Conservation (phyloP, 2,329 filamentous ascomycete genomes). For the Claviceps citrina region DNA sequence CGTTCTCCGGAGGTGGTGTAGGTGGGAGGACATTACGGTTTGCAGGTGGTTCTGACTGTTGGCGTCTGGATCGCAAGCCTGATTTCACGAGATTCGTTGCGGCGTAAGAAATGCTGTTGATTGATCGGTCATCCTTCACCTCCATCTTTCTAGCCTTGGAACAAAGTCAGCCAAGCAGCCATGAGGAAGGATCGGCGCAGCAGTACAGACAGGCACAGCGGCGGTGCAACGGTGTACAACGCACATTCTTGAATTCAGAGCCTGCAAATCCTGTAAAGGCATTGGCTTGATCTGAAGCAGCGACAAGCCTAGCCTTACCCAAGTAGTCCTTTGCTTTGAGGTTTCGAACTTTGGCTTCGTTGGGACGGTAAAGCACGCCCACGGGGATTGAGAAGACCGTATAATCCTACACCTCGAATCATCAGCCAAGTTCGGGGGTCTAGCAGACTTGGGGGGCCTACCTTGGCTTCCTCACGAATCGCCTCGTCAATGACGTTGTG, state of each 20-base stretch:
- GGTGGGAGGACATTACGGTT: slow-evolving; percentile 79
- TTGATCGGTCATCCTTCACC: slow-evolving; percentile 62
- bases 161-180: slow-evolving; percentile 7
- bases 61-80: slow-evolving; percentile 61
- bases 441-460: slow-evolving; percentile 24
- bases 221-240: slow-evolving; percentile 11
- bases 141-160: slow-evolving; percentile 33
- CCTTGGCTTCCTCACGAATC: slow-evolving; percentile 82
- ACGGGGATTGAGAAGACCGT: slow-evolving; percentile 98
- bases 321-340: slow-evolving; percentile 96
- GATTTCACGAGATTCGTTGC: slow-evolving; percentile 88
- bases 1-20: slow-evolving; percentile 90
- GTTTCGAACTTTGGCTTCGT: slow-evolving; percentile 96
- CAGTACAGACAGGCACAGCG: no score
- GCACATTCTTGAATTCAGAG: slow-evolving; percentile 60
- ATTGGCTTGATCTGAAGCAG: slow-evolving; percentile 67
- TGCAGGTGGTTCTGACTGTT: slow-evolving; percentile 71
- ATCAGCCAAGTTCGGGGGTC: not conserved
- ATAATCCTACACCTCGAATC: slow-evolving; percentile 53
- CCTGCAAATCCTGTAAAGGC: slow-evolving; percentile 71
- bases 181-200: no score
- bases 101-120: slow-evolving; percentile 77
- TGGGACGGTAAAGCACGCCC: slow-evolving; percentile 85
- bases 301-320: slow-evolving; percentile 85
- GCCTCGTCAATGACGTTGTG: slow-evolving; percentile 98